Conservation (phyloP, 495 filamentous ascomycete species). For the Collariella sp. region DNA sequence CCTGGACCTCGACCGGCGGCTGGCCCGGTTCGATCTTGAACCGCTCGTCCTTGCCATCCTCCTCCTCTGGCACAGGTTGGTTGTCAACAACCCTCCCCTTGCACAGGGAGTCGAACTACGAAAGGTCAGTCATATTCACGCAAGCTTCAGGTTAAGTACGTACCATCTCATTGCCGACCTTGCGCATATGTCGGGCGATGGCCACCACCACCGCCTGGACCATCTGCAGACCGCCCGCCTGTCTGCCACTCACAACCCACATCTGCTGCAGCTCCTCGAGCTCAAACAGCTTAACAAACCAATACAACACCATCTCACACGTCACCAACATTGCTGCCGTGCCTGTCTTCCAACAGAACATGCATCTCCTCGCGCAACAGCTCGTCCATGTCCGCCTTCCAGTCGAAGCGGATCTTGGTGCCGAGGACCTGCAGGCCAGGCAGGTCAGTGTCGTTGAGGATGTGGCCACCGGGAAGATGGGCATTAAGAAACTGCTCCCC, state of each 20-base stretch:
- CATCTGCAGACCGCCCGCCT: too few relatives aligned
- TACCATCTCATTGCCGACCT: background rate
- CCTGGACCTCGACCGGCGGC: background rate
- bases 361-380: slow-evolving; percentile 1
- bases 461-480: background rate
- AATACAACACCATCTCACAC: too few relatives aligned
- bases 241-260: too few relatives aligned
- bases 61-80: background rate
- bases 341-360: too few relatives aligned
- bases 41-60: background rate
- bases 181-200: too few relatives aligned
- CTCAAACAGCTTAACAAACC: too few relatives aligned
- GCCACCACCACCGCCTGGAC: too few relatives aligned
- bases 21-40: background rate
- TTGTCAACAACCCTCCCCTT: background rate
- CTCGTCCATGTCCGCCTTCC: background rate
- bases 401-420: background rate
- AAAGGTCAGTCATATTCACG: background rate
- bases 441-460: slow-evolving; percentile 1
- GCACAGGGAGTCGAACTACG: background rate
- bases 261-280: too few relatives aligned
- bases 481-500: background rate
- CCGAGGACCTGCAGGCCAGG: background rate
- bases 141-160: background rate
- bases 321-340: too few relatives aligned